phyloP scores from a whole-genome alignment of 768 basidiomycete genomes.

The Hygrophorus russula region DNA sequence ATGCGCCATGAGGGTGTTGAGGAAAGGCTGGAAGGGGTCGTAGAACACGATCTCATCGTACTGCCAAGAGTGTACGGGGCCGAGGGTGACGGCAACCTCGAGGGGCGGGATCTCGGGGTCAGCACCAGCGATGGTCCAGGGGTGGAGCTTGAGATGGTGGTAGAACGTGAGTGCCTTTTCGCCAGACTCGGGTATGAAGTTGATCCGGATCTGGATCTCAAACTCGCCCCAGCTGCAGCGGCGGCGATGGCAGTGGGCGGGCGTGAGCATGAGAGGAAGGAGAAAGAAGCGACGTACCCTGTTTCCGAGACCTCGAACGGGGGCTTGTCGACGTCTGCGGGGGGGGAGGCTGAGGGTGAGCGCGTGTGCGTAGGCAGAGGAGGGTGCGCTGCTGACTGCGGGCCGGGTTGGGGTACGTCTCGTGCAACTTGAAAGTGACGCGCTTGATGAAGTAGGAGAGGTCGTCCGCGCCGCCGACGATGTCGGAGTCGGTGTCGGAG shows the following conservation, averaged over 20 bases:
- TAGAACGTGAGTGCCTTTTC: slow-evolving; percentile 84
- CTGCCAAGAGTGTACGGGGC: slow-evolving; percentile 93
- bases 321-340: slow-evolving; percentile 75
- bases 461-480: slow-evolving; percentile 87
- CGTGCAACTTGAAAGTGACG: slow-evolving; percentile 95
- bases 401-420: slow-evolving; percentile 86
- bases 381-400: slow-evolving; percentile 49
- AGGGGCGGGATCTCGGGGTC: slow-evolving; percentile 60
- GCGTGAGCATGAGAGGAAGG: not conserved
- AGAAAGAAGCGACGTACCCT: slow-evolving; percentile 38
- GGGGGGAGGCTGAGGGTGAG: not conserved
- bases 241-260: not conserved
- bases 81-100: slow-evolving; percentile 52
- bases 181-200: slow-evolving; percentile 78
- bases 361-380: not conserved
- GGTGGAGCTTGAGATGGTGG: slow-evolving; percentile 93
- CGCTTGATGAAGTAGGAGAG: slow-evolving; percentile 87
- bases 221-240: slow-evolving; percentile 98
- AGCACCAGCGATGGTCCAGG: slow-evolving; percentile 59
- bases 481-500: slow-evolving; percentile 56
- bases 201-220: slow-evolving; percentile 86
- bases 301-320: slow-evolving; percentile 96
- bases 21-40: slow-evolving; percentile 83
- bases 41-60: slow-evolving; percentile 97
- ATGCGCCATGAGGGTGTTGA: slow-evolving; percentile 68